Evolutionary conservation across 176 grass and related monocot species (phyloP), one percentile per base, ranked within the genome.

Genomic region (Avena insularis): DNA sequence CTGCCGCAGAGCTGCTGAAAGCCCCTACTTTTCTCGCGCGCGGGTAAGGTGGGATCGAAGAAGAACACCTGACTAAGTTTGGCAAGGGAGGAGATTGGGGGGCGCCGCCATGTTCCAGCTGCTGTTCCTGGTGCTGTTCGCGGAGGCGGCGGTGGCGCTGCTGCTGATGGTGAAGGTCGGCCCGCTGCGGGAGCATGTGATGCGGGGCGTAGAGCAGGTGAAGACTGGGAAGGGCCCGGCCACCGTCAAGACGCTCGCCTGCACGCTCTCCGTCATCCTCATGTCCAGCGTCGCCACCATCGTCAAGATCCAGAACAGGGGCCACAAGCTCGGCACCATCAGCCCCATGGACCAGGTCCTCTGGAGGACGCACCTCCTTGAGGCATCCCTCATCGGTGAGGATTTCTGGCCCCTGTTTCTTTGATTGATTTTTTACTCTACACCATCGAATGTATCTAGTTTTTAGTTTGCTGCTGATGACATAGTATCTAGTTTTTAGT

Each of bases 261-360:
- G 93, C 90, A 98, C 96, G 68, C 91, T 95, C 86, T 83, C 88
- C 0, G 90, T 98, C 47, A 92, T 98, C 82, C 83, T 98, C 66
- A 84, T 89, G 40, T 95, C 96, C 74, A 94, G 79, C 80, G 79
- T 98, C 14, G 53, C 93, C 60, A 95, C 88, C 85, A 91, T 98
- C 75, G 87, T 95, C 75, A 95, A 86, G 88, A 98, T 98, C 85
- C 93, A 98, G 93, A 89, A 93, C 65, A 66, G 93, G 71, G 90
- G 93, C 2, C 63, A 89, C 61, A 95, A 93, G 81, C 90, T 98
- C 47, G 96, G 93, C 50, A 92, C 89, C n/a, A 76, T 95, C 48
- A 94, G 91, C 55, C 96, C 96, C 56, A 98, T 95, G 96, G 96
- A 98, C 84, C 96, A 98, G 92, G 93, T 98, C 87, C 89, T 98